Evolutionary conservation across 2,329 filamentous ascomycete species (phyloP), one percentile per base, ranked within the genome.

Genomic region (Fusarium redolens): DNA sequence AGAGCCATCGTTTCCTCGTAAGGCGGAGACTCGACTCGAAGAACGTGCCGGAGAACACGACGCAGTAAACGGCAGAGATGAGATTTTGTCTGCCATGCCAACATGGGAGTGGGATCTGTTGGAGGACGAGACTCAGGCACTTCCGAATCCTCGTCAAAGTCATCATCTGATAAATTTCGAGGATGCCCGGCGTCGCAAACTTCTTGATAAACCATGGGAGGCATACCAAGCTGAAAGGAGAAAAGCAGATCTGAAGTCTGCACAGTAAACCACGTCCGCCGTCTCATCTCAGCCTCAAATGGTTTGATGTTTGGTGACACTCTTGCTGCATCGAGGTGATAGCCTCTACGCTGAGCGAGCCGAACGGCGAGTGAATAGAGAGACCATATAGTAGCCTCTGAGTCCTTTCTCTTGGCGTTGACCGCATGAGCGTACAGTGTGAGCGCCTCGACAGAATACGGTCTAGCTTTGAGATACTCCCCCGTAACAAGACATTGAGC

Each of bases 141-240:
- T 8, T 82, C 79, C 15, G 77, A 76, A 25, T 82, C 78, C 74
- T 88, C 86, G 71, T 86, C 85, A 71, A 89, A 87, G 73, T 89
- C 87, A 17, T 84, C 81, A 68, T 89, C 87, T 55, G 78, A 80
- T 12, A 87, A 78, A 72, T 87, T 87, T 12, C 81, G 78, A 13
- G 86, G 86, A 22, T 83, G 79, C 14, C 79, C 81, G 4, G 83
- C 85, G 72, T 87, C 86, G 72, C 82, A 86, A 37, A 84, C 82
- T 18, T 83, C 82, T n/a, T 85, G 81, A 55, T 85, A 81, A 52
- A 88, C 81, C 61, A 85, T 84, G n/a, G 84, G 80, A 3, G 87
- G 86, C 75, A 88, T 83, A 13, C 87, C 86, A n/a, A 87, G 83
- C 76, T 88, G 86, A 66, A 86, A 86, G 2, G 86, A 86, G 50